Percentiles rank a stretch among this genome's conserved stretches.
phyloP scores from a whole-genome alignment of 306 rosid genomes.

The Gillenia trifoliata region DNA sequence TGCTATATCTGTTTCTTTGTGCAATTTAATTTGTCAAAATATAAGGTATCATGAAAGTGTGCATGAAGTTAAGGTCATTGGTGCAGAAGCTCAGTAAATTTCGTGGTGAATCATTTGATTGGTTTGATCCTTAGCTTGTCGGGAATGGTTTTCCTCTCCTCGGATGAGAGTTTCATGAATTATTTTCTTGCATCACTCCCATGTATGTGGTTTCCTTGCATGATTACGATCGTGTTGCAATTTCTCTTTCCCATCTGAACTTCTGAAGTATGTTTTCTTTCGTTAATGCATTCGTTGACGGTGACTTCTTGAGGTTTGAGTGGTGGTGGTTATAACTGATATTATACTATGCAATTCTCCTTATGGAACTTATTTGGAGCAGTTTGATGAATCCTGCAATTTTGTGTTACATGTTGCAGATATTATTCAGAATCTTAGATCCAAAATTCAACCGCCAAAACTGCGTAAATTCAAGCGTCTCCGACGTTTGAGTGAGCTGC shows the following conservation, averaged over 20 bases:
- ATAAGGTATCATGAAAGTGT: not conserved
- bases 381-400: too few relatives aligned
- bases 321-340: too few relatives aligned
- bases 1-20: not conserved
- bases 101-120: not conserved
- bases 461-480: too few relatives aligned
- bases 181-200: not conserved
- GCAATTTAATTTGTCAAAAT: not conserved
- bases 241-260: too few relatives aligned
- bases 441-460: too few relatives aligned
- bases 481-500: too few relatives aligned
- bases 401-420: too few relatives aligned
- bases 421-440: too few relatives aligned
- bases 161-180: constrained; percentile 9
- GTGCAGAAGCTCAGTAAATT: not conserved
- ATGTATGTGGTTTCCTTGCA: not conserved
- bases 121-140: not conserved
- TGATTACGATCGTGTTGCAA: not conserved
- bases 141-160: not conserved
- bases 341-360: not conserved
- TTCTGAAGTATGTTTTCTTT: too few relatives aligned
- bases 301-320: not conserved
- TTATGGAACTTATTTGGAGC: too few relatives aligned
- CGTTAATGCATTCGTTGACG: not conserved
- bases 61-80: constrained; percentile 11